Conservation (phyloP, 2,329 filamentous ascomycete genomes). For the Calonectria naviculata region DNA sequence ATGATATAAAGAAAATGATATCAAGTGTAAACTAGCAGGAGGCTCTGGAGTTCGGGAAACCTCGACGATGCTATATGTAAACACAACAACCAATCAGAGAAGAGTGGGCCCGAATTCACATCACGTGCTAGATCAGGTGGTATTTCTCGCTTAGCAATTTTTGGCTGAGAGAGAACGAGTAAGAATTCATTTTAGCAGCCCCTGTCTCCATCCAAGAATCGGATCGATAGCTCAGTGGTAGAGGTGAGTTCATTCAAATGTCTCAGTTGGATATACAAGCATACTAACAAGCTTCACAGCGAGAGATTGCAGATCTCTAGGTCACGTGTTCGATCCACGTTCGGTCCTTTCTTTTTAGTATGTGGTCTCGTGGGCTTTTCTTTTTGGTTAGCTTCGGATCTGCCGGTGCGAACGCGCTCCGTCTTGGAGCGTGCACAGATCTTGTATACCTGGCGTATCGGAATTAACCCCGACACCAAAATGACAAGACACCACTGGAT, state of each 20-base stretch:
- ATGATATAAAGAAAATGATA: too few species aligned
- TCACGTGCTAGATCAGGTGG: background rate
- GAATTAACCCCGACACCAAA: too few species aligned
- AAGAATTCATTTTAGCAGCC: background rate
- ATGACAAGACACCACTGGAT: too few species aligned
- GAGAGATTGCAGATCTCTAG: slow-evolving; percentile 9
- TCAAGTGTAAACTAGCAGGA: too few species aligned
- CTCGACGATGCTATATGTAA: too few species aligned
- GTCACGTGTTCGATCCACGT: slow-evolving; percentile 7
- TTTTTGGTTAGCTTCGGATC: background rate
- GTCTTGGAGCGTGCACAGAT: background rate
- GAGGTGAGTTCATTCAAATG: background rate
- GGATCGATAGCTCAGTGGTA: slow-evolving; percentile 9
- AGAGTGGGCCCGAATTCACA: background rate
- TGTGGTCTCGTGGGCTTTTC: background rate
- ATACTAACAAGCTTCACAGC: background rate
- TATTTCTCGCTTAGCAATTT: background rate
- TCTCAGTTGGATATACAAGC: background rate
- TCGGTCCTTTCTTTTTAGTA: background rate
- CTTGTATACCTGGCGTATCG: too few species aligned
- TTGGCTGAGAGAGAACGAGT: background rate
- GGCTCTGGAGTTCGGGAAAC: too few species aligned
- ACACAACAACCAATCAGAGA: background rate
- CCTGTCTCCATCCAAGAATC: background rate
- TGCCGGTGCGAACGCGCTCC: background rate